A percentile compares a stretch with the other conserved stretches of the same genome.
Evolutionary conservation across 164 flowering plant species (phyloP).

Genomic region (Brasenia schreberi): DNA sequence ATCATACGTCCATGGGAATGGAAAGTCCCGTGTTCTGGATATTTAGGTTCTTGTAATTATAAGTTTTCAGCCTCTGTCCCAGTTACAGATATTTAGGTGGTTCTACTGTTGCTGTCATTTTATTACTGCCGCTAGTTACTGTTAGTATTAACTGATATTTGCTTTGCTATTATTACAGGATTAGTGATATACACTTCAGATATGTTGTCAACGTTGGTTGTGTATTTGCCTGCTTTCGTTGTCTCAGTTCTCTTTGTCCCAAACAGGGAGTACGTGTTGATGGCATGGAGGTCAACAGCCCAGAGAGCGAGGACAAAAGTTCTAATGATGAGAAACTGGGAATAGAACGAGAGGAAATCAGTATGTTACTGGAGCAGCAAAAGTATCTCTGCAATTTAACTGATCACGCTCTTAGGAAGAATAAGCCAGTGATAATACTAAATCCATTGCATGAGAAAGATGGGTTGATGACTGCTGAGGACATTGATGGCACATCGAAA

Average conservation of each 20-base stretch:
- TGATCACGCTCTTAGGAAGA: slow-evolving; percentile 75
- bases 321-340: slow-evolving; percentile 27
- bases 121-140: no score
- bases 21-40: no score
- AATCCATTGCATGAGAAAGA: slow-evolving; percentile 71
- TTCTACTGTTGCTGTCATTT: no score
- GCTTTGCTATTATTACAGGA: no score
- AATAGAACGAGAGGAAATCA: slow-evolving; percentile 34
- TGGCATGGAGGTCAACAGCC: slow-evolving; percentile 25
- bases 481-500: slow-evolving; percentile 30
- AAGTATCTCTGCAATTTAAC: slow-evolving; percentile 53
- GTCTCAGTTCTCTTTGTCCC: not conserved
- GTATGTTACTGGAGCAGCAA: slow-evolving; percentile 38
- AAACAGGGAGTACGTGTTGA: slow-evolving; percentile 78
- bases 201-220: not conserved
- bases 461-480: slow-evolving; percentile 28
- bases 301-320: slow-evolving; percentile 23
- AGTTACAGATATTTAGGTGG: no score
- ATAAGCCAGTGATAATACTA: slow-evolving; percentile 60
- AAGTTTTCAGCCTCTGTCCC: no score
- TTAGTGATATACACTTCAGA: no score
- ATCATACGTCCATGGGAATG: no score
- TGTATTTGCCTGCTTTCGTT: not conserved
- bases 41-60: no score
- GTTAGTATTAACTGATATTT: no score